Percentiles rank a stretch among this genome's conserved stretches.
Evolutionary conservation across 257 asterid genomes (phyloP).

Genomic region (Nicotiana paniculata): DNA sequence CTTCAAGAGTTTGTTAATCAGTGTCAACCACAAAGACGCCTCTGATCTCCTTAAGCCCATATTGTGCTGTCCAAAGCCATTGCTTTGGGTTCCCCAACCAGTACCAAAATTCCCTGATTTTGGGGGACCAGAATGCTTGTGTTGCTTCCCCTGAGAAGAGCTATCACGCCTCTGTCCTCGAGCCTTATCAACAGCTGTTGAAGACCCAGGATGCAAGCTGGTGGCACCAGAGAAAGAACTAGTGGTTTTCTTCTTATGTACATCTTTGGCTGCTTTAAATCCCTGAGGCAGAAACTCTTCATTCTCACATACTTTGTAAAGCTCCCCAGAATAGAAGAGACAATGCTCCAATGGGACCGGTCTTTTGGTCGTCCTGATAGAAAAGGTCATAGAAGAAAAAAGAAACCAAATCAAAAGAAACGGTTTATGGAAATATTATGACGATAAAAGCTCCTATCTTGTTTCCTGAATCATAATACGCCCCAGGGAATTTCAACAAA

Average conservation of each 20-base stretch:
- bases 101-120: conserved; percentile 26
- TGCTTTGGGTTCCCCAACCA: conserved; percentile 47
- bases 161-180: conserved; percentile 31
- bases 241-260: conserved; percentile 47
- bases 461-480: background rate
- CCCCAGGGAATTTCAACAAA: background rate
- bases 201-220: conserved; percentile 12
- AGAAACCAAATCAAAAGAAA: conserved; percentile 11
- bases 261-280: conserved; percentile 77
- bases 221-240: conserved; percentile 37
- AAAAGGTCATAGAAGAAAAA: conserved; percentile 1
- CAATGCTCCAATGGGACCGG: conserved; percentile 99
- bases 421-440: background rate
- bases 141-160: conserved; percentile 27
- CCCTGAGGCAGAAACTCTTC: conserved; percentile 80
- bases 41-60: conserved; percentile 81
- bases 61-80: conserved; percentile 32
- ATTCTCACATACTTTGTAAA: conserved; percentile 82
- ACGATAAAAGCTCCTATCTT: background rate
- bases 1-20: conserved; percentile 72
- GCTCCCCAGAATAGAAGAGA: conserved; percentile 89
- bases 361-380: conserved; percentile 83
- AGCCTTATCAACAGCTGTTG: conserved; percentile 23
- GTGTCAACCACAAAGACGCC: conserved; percentile 78
- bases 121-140: conserved; percentile 34